These are phyloP conservation scores for Helichrysum umbraculigerum DNA, from an alignment of 129 eudicot genomes.

Conservation along the genomic window DNA sequence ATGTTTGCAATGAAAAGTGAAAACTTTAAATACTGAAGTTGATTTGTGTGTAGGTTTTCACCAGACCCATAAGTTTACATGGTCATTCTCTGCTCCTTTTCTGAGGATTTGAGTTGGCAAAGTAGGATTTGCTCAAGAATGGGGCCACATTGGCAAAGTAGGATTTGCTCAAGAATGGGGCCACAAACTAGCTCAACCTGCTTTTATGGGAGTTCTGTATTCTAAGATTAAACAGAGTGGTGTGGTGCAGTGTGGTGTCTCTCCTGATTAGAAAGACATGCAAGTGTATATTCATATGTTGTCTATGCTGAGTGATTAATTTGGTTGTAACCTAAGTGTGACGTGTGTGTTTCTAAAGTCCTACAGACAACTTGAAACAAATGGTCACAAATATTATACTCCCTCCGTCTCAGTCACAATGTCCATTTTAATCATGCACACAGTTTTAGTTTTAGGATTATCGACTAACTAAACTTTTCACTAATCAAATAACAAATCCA, in stretches of 20 bases:
- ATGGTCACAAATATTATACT: too few species aligned
- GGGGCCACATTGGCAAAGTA: neutral
- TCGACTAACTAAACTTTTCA: too few species aligned
- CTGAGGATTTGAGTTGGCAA: neutral
- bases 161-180: neutral
- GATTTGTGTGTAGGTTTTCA: neutral
- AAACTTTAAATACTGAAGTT: neutral
- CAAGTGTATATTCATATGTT: neutral
- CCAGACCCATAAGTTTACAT: neutral
- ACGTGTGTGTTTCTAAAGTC: too few species aligned
- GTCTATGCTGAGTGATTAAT: too few species aligned
- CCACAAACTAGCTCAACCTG: neutral
- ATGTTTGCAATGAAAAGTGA: neutral
- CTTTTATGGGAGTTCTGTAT: neutral
- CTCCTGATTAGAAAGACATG: slow-evolving; percentile 7
- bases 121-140: neutral
- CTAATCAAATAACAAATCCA: too few species aligned
- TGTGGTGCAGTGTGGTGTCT: slow-evolving; percentile 1
- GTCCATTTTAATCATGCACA: too few species aligned
- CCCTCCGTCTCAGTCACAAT: too few species aligned
- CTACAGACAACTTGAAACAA: too few species aligned
- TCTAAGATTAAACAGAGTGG: neutral
- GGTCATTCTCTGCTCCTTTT: neutral
- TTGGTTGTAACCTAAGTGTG: too few species aligned
- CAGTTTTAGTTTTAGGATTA: too few species aligned